Base-by-base conservation (phyloP, 1,139 yeast genomes). In the Pichia sp. region DNA sequence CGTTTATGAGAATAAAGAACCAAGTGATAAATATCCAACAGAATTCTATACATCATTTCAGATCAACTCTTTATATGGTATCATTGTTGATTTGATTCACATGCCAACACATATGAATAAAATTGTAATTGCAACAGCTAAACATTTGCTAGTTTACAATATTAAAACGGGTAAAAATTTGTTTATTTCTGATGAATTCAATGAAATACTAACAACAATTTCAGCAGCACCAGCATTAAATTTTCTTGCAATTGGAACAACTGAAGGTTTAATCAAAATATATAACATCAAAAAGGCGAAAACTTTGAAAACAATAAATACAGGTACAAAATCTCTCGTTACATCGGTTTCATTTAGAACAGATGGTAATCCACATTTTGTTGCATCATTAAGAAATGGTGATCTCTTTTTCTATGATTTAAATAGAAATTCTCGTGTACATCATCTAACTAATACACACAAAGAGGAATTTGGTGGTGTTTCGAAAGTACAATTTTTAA, bases 71-170 rank as follows among this genome's bases (percentile, higher is more conserved):
- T 62, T 79, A 14, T 79, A 79, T 50, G 96, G 95, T 28, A 70
- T 68, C 3, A 71, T 91, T 24, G 80, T 82, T 11, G 80, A 79
- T 28, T 52, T 88, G 22, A 56, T 77, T 10, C 99, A 93, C 61
- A 83, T 94, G 38, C 88, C 97, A 31, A 91, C 99, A 0, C 89
- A 91, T 58, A 65, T 93, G 57, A 93, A 93, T 67, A 93, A 93
- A 58, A 66, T 93, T 30, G 82, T 84, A 2, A 78, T 91, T 28
- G 89, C 91, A 3, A 76, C 91, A 4, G 63, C 69, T n/a, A 64
- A 77, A 4, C 64, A 77, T 35, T 59, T 84, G 38, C 48, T 73
- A 26, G 66, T 91, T 28, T 74, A 72, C 63, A 91, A 91, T 55
- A 69, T 88, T 41, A 75, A 88, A 53, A 78, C 95, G 0, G 89